Evolutionary conservation across 2,329 filamentous ascomycete species (phyloP), one percentile per base, ranked within the genome.

Genomic region (Phyllosticta citrichinensis): DNA sequence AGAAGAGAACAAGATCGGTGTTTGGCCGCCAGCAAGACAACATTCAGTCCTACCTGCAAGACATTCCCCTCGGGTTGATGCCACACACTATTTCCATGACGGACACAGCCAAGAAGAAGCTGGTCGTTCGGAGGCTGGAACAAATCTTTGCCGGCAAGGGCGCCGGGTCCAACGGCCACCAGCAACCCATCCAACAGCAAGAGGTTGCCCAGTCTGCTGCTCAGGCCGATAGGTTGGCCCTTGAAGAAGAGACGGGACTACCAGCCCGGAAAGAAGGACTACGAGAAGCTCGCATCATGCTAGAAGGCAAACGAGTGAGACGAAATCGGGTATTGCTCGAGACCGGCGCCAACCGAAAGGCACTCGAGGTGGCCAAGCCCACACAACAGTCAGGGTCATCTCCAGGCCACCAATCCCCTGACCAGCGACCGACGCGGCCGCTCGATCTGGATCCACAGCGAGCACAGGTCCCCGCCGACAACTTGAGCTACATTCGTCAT

Each of bases 401-500:
- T 2, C 5, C 52, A 20, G 52, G 27, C 5, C n/a, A 27, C 25
- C 11, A 33, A 20, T 78, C 77, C 0, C 81, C 83, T 0, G 87
- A 91, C 60, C 90, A 95, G 71, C 80, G 90, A 57, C 88, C 90
- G 1, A 94, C 90, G 0, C 79, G 88, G 27, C 88, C 88, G 14
- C 77, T 85, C 50, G 90, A 95, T 68, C 75, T 94, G 12, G 90
- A 95, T 66, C 88, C 87, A 2, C 83, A 90, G 69, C 85, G 90
- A n/a, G 79, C 83, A 3, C 89, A 93, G 68, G 77, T 87, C 5
- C 88, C 89, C 0, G 78, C 81, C 0, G 89, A 94, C 1, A 95
- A 94, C 64, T 85, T 94, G 73, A 81, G 88, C 8, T 92, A 91
- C 68, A 88, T 91, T 65, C 84, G 86, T 6, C 88, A 91, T 71